These are phyloP conservation scores for Acmispon strigosus DNA, from an alignment of 306 rosid species.

Conservation along the genomic window DNA sequence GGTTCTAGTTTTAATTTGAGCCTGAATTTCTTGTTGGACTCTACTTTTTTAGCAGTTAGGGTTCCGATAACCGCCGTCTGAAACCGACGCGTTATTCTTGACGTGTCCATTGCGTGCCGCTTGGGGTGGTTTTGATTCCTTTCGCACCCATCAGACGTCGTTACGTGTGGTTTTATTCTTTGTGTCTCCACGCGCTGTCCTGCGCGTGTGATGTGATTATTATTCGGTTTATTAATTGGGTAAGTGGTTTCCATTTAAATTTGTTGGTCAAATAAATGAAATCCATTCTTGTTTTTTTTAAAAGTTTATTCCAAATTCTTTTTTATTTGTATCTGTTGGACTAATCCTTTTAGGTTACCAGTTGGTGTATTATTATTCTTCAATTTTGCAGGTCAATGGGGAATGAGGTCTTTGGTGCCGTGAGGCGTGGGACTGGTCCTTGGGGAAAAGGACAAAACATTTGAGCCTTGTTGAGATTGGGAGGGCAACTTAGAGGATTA, in stretches of 20 bases:
- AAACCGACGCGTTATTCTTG: neutral
- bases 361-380: neutral
- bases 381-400: slow-evolving; percentile 34
- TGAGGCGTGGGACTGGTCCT: neutral
- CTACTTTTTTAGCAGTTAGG: neutral
- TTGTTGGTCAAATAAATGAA: neutral
- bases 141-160: neutral
- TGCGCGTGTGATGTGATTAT: neutral
- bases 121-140: slow-evolving; percentile 9
- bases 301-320: neutral
- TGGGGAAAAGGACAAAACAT: neutral
- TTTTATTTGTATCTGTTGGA: neutral
- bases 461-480: slow-evolving; percentile 16
- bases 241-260: neutral
- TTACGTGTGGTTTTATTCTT: neutral
- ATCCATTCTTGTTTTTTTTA: neutral
- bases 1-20: slow-evolving; percentile 1
- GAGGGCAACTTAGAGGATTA: neutral
- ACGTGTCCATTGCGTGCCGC: slow-evolving; percentile 4
- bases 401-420: neutral
- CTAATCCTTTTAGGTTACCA: neutral
- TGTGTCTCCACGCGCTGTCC: neutral
- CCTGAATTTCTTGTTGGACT: neutral
- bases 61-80: neutral
- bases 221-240: neutral